Evolutionary conservation across 192 early-diverging fungal species (phyloP).

Genomic region (Mortierella antarctica): DNA sequence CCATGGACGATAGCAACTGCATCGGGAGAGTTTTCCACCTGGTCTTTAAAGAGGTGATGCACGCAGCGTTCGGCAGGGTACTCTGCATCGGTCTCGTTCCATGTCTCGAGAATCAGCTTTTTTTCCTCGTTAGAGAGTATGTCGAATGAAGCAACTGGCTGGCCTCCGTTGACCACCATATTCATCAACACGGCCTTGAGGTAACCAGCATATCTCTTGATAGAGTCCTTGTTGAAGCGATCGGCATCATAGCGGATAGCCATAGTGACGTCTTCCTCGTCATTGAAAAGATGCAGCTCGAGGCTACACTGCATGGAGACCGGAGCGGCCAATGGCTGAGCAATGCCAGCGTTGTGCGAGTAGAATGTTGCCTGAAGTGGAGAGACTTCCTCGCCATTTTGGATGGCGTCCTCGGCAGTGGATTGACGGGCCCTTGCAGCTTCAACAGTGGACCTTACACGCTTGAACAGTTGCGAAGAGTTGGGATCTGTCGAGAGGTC

Average conservation of each 20-base stretch:
- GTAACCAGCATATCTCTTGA: slow-evolving; percentile 1
- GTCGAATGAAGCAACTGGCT: background rate
- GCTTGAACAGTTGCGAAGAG: background rate
- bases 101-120: background rate
- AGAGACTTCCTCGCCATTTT: background rate
- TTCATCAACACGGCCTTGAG: background rate
- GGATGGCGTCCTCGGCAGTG: slow-evolving; percentile 1
- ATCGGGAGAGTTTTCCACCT: slow-evolving; percentile 3
- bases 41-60: slow-evolving; percentile 10
- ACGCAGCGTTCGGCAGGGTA: slow-evolving; percentile 1
- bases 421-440: background rate
- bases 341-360: background rate
- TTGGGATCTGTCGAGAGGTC: slow-evolving; percentile 6
- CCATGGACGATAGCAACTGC: slow-evolving; percentile 11
- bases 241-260: background rate
- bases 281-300: background rate
- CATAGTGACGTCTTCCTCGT: background rate
- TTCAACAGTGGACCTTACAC: background rate
- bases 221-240: background rate
- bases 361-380: background rate
- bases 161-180: background rate
- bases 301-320: background rate
- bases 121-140: background rate
- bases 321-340: too few relatives aligned
- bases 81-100: background rate